These are phyloP conservation scores for Salmacisia buchloeana DNA, from an alignment of 1,284 basidiomycete genomes.

Conservation along the genomic window DNA sequence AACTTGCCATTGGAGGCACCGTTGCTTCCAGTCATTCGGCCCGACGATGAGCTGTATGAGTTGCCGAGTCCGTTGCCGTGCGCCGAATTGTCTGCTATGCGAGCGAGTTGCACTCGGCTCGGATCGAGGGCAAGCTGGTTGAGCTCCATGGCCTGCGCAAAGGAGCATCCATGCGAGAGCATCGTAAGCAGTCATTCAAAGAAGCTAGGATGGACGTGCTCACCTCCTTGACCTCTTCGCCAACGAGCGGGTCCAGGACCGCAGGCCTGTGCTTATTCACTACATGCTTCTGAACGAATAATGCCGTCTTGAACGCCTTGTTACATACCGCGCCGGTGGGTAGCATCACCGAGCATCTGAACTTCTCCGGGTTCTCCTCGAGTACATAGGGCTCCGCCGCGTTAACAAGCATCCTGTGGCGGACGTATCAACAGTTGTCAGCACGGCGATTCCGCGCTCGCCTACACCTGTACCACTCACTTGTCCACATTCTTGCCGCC, in stretches of 20 bases:
- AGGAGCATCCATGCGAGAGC: neutral
- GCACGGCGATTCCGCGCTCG: neutral
- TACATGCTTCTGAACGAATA: constrained; percentile 45
- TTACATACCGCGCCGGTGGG: constrained; percentile 23
- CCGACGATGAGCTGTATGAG: neutral
- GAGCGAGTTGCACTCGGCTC: neutral
- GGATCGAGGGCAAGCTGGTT: neutral
- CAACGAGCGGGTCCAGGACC: constrained; percentile 21
- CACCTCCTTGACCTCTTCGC: constrained; percentile 17
- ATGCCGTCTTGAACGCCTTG: constrained; percentile 42
- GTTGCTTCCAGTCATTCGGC: no score
- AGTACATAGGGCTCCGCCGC: constrained; percentile 29
- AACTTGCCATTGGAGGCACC: no score
- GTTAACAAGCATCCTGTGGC: constrained; percentile 17
- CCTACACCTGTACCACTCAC: no score
- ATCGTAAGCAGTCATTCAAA: no score
- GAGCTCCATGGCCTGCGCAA: neutral
- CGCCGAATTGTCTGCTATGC: neutral
- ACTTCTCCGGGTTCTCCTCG: constrained; percentile 39
- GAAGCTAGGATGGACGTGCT: no score
- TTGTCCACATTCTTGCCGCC: constrained; percentile 27
- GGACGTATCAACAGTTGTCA: no score
- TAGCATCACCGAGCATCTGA: constrained; percentile 34
- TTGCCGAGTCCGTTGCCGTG: neutral
- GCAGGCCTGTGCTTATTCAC: constrained; percentile 38